These are phyloP conservation scores for Gnomoniopsis smithogilvyi DNA, from an alignment of 2,329 filamentous ascomycete species.

Conservation along the genomic window DNA sequence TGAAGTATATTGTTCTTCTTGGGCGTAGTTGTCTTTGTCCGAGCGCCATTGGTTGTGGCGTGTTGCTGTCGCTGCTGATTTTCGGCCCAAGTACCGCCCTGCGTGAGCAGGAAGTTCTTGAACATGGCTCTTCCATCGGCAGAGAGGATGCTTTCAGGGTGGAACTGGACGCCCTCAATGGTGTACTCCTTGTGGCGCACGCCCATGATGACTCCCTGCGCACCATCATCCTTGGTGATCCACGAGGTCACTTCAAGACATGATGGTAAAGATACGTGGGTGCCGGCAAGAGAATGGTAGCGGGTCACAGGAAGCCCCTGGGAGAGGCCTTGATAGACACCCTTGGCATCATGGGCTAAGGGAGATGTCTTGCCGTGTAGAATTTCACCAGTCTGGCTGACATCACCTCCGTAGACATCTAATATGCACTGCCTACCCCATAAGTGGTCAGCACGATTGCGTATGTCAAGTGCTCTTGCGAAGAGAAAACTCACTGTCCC, in stretches of 20 bases:
- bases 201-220: slow-evolving; percentile 90
- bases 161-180: slow-evolving; percentile 96
- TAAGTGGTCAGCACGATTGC: slow-evolving; percentile 2
- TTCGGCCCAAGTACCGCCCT: slow-evolving; percentile 87
- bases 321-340: slow-evolving; percentile 80
- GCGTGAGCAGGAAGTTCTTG: slow-evolving; percentile 84
- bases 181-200: slow-evolving; percentile 88
- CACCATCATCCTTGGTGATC: slow-evolving; percentile 73
- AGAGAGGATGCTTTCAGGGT: slow-evolving; percentile 95
- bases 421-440: slow-evolving; percentile 82
- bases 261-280: slow-evolving; percentile 78
- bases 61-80: slow-evolving; percentile 58
- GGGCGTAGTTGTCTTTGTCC: background rate
- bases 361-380: slow-evolving; percentile 96
- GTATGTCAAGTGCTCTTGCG: slow-evolving; percentile 16
- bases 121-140: slow-evolving; percentile 86
- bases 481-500: slow-evolving; percentile 71
- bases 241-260: slow-evolving; percentile 89
- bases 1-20: slow-evolving; percentile 80
- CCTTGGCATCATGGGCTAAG: slow-evolving; percentile 82
- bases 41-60: slow-evolving; percentile 24
- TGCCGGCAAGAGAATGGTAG: slow-evolving; percentile 95
- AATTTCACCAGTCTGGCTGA: slow-evolving; percentile 92
- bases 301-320: slow-evolving; percentile 85
- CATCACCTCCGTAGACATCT: slow-evolving; percentile 85